A percentile compares a stretch with the other conserved stretches of the same genome.
phyloP scores from a whole-genome alignment of 2,329 filamentous ascomycete species.

The Chaetomium strumarium region DNA sequence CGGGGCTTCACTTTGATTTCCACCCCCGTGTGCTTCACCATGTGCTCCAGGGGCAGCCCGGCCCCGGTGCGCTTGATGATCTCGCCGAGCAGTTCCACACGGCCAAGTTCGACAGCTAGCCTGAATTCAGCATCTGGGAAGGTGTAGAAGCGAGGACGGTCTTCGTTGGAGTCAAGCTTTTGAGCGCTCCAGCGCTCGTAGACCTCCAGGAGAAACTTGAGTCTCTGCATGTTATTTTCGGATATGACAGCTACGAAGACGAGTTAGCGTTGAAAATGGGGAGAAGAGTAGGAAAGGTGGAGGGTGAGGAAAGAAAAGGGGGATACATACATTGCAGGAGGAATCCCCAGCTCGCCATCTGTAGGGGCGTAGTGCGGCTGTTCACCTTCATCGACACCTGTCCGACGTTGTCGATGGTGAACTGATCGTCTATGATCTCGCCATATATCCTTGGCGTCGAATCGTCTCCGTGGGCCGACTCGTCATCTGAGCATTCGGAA shows the following conservation, averaged over 20 bases:
- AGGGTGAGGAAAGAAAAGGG: neutral
- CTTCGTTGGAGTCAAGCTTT: slow-evolving; percentile 34
- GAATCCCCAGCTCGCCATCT: slow-evolving; percentile 39
- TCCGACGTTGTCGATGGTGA: slow-evolving; percentile 72
- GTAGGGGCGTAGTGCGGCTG: slow-evolving; percentile 51
- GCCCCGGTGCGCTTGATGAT: slow-evolving; percentile 62
- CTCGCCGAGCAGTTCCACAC: slow-evolving; percentile 52
- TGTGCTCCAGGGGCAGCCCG: slow-evolving; percentile 60
- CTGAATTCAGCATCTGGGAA: slow-evolving; percentile 39
- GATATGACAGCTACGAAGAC: slow-evolving; percentile 34
- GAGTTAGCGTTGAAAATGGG: neutral
- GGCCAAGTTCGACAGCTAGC: slow-evolving; percentile 41
- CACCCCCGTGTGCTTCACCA: slow-evolving; percentile 61
- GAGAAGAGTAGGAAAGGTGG: neutral
- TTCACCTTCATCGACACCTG: slow-evolving; percentile 63
- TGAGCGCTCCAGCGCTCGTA: slow-evolving; percentile 39
- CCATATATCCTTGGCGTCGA: slow-evolving; percentile 41
- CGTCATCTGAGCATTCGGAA: slow-evolving; percentile 28
- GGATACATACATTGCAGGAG: neutral
- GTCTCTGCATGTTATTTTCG: slow-evolving; percentile 46
- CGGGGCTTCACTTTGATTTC: slow-evolving; percentile 58
- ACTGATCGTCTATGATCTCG: slow-evolving; percentile 58
- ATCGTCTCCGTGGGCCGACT: slow-evolving; percentile 28
- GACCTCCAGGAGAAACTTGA: slow-evolving; percentile 54
- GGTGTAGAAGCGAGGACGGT: slow-evolving; percentile 30